These are phyloP conservation scores for Cornus kousa DNA, from an alignment of 148 eudicot genomes.

Conservation along the genomic window DNA sequence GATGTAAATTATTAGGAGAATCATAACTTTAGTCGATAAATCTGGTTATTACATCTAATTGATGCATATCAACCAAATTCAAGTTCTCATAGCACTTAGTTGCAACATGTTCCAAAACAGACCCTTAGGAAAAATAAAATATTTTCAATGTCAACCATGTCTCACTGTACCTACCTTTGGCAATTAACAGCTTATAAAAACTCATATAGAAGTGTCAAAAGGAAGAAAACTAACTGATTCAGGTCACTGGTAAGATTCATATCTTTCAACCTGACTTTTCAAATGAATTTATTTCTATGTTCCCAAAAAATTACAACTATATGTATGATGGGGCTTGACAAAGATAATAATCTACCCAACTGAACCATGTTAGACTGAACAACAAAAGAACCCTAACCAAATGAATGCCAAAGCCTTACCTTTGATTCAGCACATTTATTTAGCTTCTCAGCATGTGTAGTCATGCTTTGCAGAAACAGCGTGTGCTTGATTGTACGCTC, in stretches of 20 bases:
- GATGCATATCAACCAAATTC: background rate
- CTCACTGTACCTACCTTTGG: background rate
- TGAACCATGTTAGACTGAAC: background rate
- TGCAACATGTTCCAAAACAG: background rate
- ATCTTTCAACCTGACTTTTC: background rate
- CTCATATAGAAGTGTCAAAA: background rate
- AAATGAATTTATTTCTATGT: background rate
- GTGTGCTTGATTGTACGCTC: conserved; percentile 94
- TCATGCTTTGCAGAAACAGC: conserved; percentile 76
- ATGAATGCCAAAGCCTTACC: conserved; percentile 35
- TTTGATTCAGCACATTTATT: conserved; percentile 49
- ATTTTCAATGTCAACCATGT: background rate
- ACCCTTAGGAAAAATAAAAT: background rate
- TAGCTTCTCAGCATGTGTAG: conserved; percentile 80
- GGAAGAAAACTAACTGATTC: background rate
- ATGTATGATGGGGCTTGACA: background rate
- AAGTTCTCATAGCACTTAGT: background rate
- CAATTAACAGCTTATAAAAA: background rate
- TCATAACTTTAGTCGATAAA: background rate
- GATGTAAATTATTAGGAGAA: conserved; percentile 11
- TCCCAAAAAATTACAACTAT: background rate
- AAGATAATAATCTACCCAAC: conserved; percentile 1
- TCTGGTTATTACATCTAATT: too few species aligned
- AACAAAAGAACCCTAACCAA: background rate
- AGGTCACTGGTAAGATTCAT: background rate